Evolutionary conservation across 805 yeast species (phyloP), one percentile per base, ranked within the genome.

Genomic region (Saccharomycopsis olivae): DNA sequence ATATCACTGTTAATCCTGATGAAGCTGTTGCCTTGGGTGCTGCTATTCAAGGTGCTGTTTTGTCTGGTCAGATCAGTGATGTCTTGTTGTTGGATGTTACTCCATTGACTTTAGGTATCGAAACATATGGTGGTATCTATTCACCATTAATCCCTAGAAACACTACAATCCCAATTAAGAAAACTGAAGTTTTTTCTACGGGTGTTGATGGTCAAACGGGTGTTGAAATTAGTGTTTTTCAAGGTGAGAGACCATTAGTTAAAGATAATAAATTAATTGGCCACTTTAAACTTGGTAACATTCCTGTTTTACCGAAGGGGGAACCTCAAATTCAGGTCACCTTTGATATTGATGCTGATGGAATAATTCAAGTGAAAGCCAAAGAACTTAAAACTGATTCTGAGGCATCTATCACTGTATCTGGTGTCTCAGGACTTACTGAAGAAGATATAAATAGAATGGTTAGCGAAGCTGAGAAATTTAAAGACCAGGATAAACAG

Each of bases 21-120:
- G 94, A 83, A 60, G 88, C 92, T n/a, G 94, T 83, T 36, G 92
- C 94, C 33, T 61, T 83, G 49, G 94, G 94, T 54, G 94, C 94
- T 24, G 92, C 94, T 35, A 80, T 83, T 52, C 94, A 83, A 62
- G 94, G 89, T 53, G 94, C 88, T 51, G 79, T 83, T 29, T 62
- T 83, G 41, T 78, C 88, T 16, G 94, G 94, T 49, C 86, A 82
- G 51, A 78, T 83, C 40, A 78, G 74, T 59, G 81, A 82, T 54
- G 89, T 83, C 32, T 69, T 83, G 39, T 60, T 83, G 40, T 66
- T 83, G 49, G 94, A 83, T 60, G 92, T 83, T 17, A 80, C 92
- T 20, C 94, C 94, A 40, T 65, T 82, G 56, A 79, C 92, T 14
- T 58, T 82, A 37, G 94, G 94, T 43, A 82, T 82, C 51, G 94